Evolutionary conservation across 2,329 filamentous ascomycete genomes (phyloP).

Genomic region (Colletotrichum cuscutae): DNA sequence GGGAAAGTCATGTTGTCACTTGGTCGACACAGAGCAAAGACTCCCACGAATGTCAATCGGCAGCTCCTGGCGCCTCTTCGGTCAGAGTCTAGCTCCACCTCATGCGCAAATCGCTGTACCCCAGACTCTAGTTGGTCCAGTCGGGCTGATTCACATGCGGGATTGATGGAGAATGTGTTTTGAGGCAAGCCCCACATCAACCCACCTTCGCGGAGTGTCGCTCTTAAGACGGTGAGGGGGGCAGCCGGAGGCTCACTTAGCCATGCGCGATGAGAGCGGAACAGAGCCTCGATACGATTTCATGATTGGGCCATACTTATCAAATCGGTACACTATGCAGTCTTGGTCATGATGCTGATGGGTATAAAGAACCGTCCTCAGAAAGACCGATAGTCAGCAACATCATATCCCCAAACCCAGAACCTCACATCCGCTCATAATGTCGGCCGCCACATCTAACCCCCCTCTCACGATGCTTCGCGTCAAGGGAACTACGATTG

Average conservation of each 20-base stretch:
- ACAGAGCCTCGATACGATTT: not conserved
- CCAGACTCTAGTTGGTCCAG: slow-evolving; percentile 1
- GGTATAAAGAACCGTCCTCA: slow-evolving; percentile 22
- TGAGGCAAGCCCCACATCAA: not conserved
- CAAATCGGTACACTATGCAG: not conserved
- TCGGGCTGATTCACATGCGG: not conserved
- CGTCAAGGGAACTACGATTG: slow-evolving; percentile 48
- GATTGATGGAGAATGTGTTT: not conserved
- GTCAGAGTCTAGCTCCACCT: not conserved
- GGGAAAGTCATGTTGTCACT: no score
- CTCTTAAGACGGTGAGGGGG: slow-evolving; percentile 1
- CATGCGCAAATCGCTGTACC: slow-evolving; percentile 16
- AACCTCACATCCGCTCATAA: not conserved
- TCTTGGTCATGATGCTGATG: not conserved
- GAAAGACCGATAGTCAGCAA: not conserved
- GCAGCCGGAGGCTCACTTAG: not conserved
- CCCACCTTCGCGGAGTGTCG: slow-evolving; percentile 28
- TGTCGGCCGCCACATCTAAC: slow-evolving; percentile 19
- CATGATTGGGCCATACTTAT: not conserved
- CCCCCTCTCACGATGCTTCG: slow-evolving; percentile 43
- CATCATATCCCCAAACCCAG: not conserved
- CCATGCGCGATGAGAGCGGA: slow-evolving; percentile 1
- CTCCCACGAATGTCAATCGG: not conserved
- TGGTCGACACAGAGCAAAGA: not conserved
- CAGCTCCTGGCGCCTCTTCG: not conserved